Percentiles rank a stretch among this genome's conserved stretches.
These are phyloP conservation scores for Ceratocystis cubensis DNA, from an alignment of 2,329 filamentous ascomycete species.

Conservation along the genomic window DNA sequence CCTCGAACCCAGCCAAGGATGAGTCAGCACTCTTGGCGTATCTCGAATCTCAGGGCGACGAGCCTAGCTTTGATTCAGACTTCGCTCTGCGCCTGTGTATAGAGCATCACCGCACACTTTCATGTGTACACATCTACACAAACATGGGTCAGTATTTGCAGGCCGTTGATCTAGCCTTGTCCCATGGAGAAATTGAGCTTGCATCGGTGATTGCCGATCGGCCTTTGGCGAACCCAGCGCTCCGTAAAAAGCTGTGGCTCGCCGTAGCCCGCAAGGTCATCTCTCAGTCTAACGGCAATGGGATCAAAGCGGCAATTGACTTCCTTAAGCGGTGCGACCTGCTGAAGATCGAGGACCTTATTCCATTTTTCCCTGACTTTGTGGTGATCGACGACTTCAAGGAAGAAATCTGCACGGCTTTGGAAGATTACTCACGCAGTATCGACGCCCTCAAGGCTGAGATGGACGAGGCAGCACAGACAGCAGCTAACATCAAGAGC, in stretches of 20 bases:
- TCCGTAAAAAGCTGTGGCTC: conserved; percentile 92
- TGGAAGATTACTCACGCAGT: conserved; percentile 84
- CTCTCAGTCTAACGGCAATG: conserved; percentile 51
- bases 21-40: conserved; percentile 80
- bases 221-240: conserved; percentile 60
- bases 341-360: conserved; percentile 87
- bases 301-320: conserved; percentile 86
- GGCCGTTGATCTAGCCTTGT: conserved; percentile 82
- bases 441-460: conserved; percentile 82
- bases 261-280: conserved; percentile 93
- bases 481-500: conserved; percentile 77
- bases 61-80: conserved; percentile 83
- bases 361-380: conserved; percentile 97
- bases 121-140: conserved; percentile 93
- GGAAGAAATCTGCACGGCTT: conserved; percentile 85
- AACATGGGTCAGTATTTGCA: conserved; percentile 91
- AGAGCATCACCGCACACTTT: conserved; percentile 81
- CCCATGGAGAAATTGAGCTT: conserved; percentile 79
- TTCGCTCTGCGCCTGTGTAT: conserved; percentile 94
- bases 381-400: conserved; percentile 99
- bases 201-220: conserved; percentile 81
- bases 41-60: conserved; percentile 76
- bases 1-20: conserved; percentile 68
- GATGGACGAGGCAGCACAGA: conserved; percentile 89
- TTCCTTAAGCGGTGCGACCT: conserved; percentile 87